Evolutionary conservation across 805 yeast genomes (phyloP).

Genomic region (Myxozyma sirexii): DNA sequence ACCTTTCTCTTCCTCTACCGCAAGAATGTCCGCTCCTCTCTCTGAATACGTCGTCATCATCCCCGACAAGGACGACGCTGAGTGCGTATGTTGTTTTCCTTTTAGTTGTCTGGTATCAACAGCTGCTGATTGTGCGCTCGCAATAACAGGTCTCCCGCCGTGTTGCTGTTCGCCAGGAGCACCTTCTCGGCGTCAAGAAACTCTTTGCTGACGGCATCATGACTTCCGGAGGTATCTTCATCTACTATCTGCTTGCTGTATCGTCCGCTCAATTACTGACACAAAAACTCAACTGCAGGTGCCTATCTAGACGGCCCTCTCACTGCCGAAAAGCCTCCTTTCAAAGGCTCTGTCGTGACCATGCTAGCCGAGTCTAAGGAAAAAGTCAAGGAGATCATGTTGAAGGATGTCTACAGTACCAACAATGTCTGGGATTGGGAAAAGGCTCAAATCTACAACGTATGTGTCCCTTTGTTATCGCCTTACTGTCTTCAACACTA

Average conservation of each 20-base stretch:
- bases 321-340: conserved; percentile 42
- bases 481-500: background rate
- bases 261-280: background rate
- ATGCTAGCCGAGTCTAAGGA: conserved; percentile 65
- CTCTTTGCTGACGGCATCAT: conserved; percentile 44
- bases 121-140: background rate
- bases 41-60: conserved; percentile 68
- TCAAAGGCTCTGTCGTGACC: conserved; percentile 71
- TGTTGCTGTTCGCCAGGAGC: conserved; percentile 48
- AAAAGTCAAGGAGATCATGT: conserved; percentile 65
- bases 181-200: conserved; percentile 44
- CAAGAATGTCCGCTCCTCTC: conserved; percentile 22
- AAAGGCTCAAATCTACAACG: conserved; percentile 60
- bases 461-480: conserved; percentile 27
- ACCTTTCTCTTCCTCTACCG: conserved; percentile 1
- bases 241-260: background rate
- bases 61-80: conserved; percentile 67
- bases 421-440: conserved; percentile 78
- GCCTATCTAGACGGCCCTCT: conserved; percentile 30
- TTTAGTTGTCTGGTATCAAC: background rate
- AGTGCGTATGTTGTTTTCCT: conserved; percentile 6
- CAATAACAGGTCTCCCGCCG: conserved; percentile 35
- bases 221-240: conserved; percentile 42
- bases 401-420: conserved; percentile 62
- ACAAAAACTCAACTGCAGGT: conserved; percentile 8